These are phyloP conservation scores for Andalucia godoyi DNA, from an alignment of 78 protist genomes.

Conservation along the genomic window DNA sequence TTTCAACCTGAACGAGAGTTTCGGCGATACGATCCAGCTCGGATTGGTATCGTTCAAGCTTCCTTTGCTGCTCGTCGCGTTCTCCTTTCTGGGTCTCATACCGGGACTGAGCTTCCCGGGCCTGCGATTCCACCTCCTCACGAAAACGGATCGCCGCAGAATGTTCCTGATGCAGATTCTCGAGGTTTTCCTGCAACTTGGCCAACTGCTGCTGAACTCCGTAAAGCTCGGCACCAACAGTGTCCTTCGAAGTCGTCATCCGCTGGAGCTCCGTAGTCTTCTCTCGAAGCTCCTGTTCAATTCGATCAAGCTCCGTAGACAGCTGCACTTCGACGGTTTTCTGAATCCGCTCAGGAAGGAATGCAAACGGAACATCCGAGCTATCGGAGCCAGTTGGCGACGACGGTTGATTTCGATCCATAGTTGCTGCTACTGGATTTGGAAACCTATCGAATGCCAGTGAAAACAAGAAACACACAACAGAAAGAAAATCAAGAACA, in stretches of 20 bases:
- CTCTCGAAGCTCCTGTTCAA: background rate
- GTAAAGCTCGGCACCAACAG: conserved; percentile 45
- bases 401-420: too few species aligned
- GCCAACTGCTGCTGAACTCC: conserved; percentile 43
- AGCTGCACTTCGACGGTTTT: conserved; percentile 12
- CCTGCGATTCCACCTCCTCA: background rate
- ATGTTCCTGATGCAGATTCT: conserved; percentile 12
- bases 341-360: too few species aligned
- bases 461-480: too few species aligned
- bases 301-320: background rate
- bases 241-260: background rate
- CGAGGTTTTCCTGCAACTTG: conserved; percentile 22
- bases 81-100: background rate
- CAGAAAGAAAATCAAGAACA: too few species aligned
- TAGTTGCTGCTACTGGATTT: too few species aligned
- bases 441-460: too few species aligned
- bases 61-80: background rate
- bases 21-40: conserved; percentile 31
- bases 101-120: background rate
- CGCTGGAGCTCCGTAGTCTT: conserved; percentile 2
- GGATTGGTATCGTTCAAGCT: conserved; percentile 5
- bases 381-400: too few species aligned
- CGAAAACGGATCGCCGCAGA: background rate
- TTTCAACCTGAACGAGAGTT: conserved; percentile 15
- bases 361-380: too few species aligned